A percentile compares a stretch with the other conserved stretches of the same genome.
These are phyloP conservation scores for Hordeum marinum DNA, from an alignment of 176 grass and related monocot species.

Conservation along the genomic window DNA sequence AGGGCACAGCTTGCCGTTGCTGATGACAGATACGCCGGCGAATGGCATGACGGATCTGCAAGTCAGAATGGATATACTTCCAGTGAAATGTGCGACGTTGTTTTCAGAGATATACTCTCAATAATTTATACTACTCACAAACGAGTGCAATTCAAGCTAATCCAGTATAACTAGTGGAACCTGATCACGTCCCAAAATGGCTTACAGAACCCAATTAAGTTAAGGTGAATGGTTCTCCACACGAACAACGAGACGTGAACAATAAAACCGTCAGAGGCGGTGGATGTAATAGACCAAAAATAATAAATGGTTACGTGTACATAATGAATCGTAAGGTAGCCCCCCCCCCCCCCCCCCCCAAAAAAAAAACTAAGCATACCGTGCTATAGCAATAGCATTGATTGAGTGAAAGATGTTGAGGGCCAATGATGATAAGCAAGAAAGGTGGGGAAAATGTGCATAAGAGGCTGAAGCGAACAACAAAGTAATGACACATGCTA, in stretches of 20 bases:
- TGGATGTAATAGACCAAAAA: neutral
- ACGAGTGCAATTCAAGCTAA: neutral
- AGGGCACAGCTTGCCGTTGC: neutral
- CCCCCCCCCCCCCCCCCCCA: no score
- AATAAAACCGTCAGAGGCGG: neutral
- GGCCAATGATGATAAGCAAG: neutral
- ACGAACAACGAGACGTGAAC: neutral
- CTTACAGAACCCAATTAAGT: neutral
- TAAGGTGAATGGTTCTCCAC: neutral
- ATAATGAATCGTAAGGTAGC: neutral
- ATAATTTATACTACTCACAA: neutral
- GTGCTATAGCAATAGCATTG: neutral
- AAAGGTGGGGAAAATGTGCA: neutral
- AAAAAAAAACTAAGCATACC: neutral
- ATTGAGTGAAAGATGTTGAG: neutral
- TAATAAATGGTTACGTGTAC: neutral
- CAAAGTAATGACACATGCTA: neutral
- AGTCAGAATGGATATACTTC: neutral
- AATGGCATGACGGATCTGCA: neutral
- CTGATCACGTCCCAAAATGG: neutral
- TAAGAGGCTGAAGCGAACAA: conserved; percentile 7
- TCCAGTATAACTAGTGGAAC: neutral
- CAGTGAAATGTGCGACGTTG: neutral
- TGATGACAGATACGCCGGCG: neutral
- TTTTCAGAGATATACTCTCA: neutral